Evolutionary conservation across 176 grass and related monocot genomes (phyloP), one percentile per base, ranked within the genome.

Genomic region (Typha latifolia): DNA sequence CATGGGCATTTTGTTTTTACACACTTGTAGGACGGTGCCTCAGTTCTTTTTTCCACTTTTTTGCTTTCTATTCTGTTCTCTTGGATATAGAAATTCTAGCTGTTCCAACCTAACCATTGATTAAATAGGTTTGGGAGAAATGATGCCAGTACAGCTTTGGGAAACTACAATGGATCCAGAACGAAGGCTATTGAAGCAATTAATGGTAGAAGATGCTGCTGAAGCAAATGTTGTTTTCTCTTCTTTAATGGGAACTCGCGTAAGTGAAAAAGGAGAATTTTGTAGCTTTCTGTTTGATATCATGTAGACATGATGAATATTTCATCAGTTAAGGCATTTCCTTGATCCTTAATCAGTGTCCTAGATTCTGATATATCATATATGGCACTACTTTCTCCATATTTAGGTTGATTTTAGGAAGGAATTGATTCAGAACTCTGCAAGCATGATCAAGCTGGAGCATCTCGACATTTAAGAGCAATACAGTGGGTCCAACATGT

Each of bases 131-230:
- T 75, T 99, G 61, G 94, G 94, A 49, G 94, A 99, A 79, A 99
- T 99, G 89, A 99, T 99, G 94, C 94, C 94, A 50, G 18, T 43
- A 52, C 94, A 99, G 61, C 76, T 99, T 32, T 99, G 89, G 94
- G 94, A 99, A 67, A 99, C 94, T 18, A 93, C 89, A 63, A 84
- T 99, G 79, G 81, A 99, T 80, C 94, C 94, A 71, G 94, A 83
- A 75, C 90, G 61, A 51, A 91, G 94, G 73, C 43, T 87, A 51
- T 85, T 99, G 73, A 99, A 99, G 83, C 83, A 99, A 77, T 82
- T 99, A 49, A 70, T 72, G 47, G 74, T 99, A 27, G 89, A 99
- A 67, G 89, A 99, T 84, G 89, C 86, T 64, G 95, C 81, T 1
- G 85, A 93, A 70, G 86, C 95, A 48, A 99, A 81, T 72, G 69